Base-by-base conservation (phyloP, 306 rosid species). In the Benincasa hispida region DNA sequence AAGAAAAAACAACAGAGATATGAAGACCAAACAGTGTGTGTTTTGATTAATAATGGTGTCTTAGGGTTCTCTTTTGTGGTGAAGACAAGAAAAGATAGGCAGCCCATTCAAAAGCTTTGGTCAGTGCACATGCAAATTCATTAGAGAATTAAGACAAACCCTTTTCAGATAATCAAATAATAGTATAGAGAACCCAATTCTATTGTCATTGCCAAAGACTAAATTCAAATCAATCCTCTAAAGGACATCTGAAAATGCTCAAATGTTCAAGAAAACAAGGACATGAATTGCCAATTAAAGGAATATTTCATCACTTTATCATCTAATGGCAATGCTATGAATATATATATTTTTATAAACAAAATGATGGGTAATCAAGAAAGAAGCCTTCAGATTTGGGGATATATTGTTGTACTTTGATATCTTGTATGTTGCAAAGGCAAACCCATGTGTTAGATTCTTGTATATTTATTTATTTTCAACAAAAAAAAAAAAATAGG, bases 361-460 rank as follows among this genome's bases (percentile, higher is more conserved):
- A 8, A 72, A 25, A 72, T 8, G 27, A 73, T 73, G n/a, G 50
- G 35, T 53, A 74, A 74, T 74, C 5, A 70, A 74, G 19, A n/a
- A 45, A 55, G 77, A 74, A 51, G 63, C 61, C 70, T 57, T 76
- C 56, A 76, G 58, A 53, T 51, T 77, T 24, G 61, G 67, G 82
- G 89, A 85, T 84, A 85, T 79, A 84, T 82, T 85, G 72, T 83
- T 79, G 83, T 84, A 85, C 85, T 91, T 74, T 81, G 88, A 87
- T 84, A 76, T 89, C 84, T 81, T 32, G 79, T 27, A 80, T 77
- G 81, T 81, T 83, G 81, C 96, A 84, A 85, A 15, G 32, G 77
- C 94, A 84, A 85, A 13, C 51, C 78, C 97, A 91, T 93, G 97
- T 91, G 96, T 81, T 75, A 65, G 95, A 91, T 93, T 93, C 98